Evolutionary conservation across 1,284 basidiomycete genomes (phyloP).

Genomic region (Porphyrellus sp.): DNA sequence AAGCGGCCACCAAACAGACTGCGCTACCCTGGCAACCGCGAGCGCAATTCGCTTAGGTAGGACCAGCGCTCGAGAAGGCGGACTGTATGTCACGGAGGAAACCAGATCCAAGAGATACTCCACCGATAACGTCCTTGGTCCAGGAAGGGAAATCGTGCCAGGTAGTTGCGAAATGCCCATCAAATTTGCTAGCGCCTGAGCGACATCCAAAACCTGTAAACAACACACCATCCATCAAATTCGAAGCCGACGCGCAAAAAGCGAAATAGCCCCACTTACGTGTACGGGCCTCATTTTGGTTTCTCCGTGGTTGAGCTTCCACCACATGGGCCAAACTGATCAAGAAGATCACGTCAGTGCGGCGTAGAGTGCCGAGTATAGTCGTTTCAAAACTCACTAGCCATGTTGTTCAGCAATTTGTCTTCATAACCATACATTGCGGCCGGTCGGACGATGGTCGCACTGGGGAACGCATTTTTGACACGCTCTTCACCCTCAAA

Average conservation of each 20-base stretch:
- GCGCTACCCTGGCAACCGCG: constrained; percentile 62
- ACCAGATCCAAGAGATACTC: constrained; percentile 85
- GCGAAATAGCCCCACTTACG: constrained; percentile 47
- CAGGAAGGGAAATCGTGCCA: constrained; percentile 81
- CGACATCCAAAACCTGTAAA: constrained; percentile 84
- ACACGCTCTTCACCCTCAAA: constrained; percentile 89
- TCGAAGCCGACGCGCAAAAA: background rate
- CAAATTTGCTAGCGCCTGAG: constrained; percentile 85
- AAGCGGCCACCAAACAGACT: constrained; percentile 91
- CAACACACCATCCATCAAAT: constrained; percentile 22
- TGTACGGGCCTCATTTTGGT: constrained; percentile 91
- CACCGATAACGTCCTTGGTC: constrained; percentile 84
- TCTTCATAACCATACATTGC: constrained; percentile 93
- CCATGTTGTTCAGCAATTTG: constrained; percentile 90
- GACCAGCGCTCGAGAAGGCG: constrained; percentile 63
- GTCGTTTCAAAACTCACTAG: constrained; percentile 53
- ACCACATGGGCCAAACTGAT: constrained; percentile 86
- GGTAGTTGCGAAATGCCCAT: constrained; percentile 59
- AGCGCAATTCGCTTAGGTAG: constrained; percentile 78
- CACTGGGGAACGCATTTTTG: constrained; percentile 79
- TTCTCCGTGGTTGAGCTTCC: constrained; percentile 86
- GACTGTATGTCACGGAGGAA: constrained; percentile 76
- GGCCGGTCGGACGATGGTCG: constrained; percentile 88
- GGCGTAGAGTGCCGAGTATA: constrained; percentile 5
- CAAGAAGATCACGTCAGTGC: constrained; percentile 32